phyloP scores from a whole-genome alignment of 2,329 filamentous ascomycete species.

The Boeremia lycopersici region DNA sequence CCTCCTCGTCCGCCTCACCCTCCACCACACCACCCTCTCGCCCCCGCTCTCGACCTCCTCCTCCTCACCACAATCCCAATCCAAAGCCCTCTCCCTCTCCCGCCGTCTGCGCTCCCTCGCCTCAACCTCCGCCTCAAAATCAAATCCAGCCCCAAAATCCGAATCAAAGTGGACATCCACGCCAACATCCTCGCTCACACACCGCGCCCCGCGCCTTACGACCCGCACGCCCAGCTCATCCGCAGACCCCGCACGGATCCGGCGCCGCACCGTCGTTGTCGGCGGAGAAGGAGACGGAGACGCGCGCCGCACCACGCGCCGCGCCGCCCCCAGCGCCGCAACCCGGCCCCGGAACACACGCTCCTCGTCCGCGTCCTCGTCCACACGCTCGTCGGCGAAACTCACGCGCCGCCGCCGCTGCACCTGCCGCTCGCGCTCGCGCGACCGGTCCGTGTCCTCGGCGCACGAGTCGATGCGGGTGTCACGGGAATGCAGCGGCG shows the following conservation, averaged over 20 bases:
- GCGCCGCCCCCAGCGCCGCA: conserved; percentile 8
- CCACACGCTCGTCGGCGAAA: conserved; percentile 15
- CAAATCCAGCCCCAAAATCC: too few relatives aligned
- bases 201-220: conserved; percentile 34
- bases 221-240: conserved; percentile 26
- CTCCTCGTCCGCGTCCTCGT: conserved; percentile 20
- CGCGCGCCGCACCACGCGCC: not conserved
- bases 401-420: not conserved
- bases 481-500: conserved; percentile 3
- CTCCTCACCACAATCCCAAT: conserved; percentile 21
- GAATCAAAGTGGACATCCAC: too few relatives aligned
- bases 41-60: conserved; percentile 18
- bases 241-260: not conserved
- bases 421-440: not conserved
- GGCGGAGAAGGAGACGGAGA: not conserved
- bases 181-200: conserved; percentile 32
- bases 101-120: conserved; percentile 26
- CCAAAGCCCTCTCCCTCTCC: conserved; percentile 12
- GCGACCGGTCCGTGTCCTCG: conserved; percentile 9
- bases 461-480: conserved; percentile 1
- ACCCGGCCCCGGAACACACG: conserved; percentile 33
- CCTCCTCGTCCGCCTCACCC: conserved; percentile 37
- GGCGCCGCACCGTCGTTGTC: not conserved
- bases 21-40: conserved; percentile 29
- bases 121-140: conserved; percentile 25